Evolutionary conservation across 768 basidiomycete genomes (phyloP).

Genomic region (Mycena polygramma): DNA sequence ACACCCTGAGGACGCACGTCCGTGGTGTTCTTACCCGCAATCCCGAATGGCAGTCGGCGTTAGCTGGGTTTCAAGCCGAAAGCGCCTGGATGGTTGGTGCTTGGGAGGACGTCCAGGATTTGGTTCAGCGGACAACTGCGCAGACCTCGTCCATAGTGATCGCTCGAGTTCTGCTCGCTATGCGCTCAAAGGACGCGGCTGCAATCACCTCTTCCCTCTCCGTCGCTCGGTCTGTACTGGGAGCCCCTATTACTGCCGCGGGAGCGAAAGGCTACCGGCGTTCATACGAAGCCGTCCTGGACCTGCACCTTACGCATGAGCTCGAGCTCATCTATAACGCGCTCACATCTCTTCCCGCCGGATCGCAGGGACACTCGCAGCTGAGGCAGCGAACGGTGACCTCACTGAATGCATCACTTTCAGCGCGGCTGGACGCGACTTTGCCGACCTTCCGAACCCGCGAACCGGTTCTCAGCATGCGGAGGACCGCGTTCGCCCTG

Average conservation of each 20-base stretch:
- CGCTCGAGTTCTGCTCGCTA: slow-evolving; percentile 84
- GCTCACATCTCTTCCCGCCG: slow-evolving; percentile 53
- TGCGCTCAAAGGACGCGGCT: slow-evolving; percentile 67
- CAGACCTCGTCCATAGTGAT: slow-evolving; percentile 77
- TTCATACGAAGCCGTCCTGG: slow-evolving; percentile 87
- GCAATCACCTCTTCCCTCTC: slow-evolving; percentile 65
- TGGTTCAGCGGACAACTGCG: slow-evolving; percentile 64
- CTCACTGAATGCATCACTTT: slow-evolving; percentile 64
- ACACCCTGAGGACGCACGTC: slow-evolving; percentile 95
- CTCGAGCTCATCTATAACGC: slow-evolving; percentile 75
- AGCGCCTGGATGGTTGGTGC: slow-evolving; percentile 97
- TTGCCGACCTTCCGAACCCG: slow-evolving; percentile 90
- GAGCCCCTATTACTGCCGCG: slow-evolving; percentile 84
- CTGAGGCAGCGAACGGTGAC: slow-evolving; percentile 53
- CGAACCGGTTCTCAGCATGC: slow-evolving; percentile 91
- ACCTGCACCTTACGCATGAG: slow-evolving; percentile 90
- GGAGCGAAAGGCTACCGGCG: slow-evolving; percentile 86
- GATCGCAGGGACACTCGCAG: slow-evolving; percentile 53
- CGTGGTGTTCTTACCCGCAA: slow-evolving; percentile 88
- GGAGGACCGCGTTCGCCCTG: slow-evolving; percentile 84
- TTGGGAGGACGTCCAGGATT: slow-evolving; percentile 83
- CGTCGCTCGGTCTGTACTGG: slow-evolving; percentile 79
- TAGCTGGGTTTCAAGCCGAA: slow-evolving; percentile 91
- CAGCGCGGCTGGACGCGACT: slow-evolving; percentile 78
- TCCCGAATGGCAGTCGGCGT: slow-evolving; percentile 82